A percentile compares a stretch with the other conserved stretches of the same genome.
These are phyloP conservation scores for Chimonanthus praecox DNA, from an alignment of 164 flowering plant species.

Conservation along the genomic window DNA sequence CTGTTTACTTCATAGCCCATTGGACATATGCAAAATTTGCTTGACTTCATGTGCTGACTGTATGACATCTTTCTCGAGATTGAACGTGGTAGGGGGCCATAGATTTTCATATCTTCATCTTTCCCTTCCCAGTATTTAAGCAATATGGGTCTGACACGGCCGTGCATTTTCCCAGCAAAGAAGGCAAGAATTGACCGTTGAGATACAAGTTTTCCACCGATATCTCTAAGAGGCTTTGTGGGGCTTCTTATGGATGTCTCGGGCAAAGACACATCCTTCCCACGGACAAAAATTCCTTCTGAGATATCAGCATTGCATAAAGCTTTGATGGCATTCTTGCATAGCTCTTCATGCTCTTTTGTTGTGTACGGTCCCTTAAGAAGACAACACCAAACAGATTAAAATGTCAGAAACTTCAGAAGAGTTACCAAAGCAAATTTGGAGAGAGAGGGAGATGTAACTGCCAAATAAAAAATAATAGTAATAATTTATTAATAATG, in stretches of 20 bases:
- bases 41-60: constrained; percentile 22
- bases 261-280: constrained; percentile 21
- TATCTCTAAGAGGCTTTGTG: constrained; percentile 17
- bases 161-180: constrained; percentile 29
- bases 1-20: constrained; percentile 27
- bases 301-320: constrained; percentile 25
- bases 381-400: background rate
- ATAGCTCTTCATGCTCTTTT: constrained; percentile 18
- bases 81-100: constrained; percentile 19
- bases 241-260: constrained; percentile 21
- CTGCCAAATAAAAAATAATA: background rate
- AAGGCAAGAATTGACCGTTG: constrained; percentile 19
- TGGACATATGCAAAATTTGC: constrained; percentile 23
- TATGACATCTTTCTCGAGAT: constrained; percentile 15
- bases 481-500: too few relatives aligned
- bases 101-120: constrained; percentile 22
- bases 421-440: background rate
- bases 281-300: constrained; percentile 16
- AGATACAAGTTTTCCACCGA: constrained; percentile 22
- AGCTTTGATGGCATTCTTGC: constrained; percentile 21
- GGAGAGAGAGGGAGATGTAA: too few relatives aligned
- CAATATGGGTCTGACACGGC: constrained; percentile 18
- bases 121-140: constrained; percentile 16
- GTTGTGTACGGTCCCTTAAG: constrained; percentile 22
- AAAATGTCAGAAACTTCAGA: background rate